Percentiles rank a stretch among this genome's conserved stretches.
phyloP scores from a whole-genome alignment of 345 rosid species.

The Cardamine occulta region DNA sequence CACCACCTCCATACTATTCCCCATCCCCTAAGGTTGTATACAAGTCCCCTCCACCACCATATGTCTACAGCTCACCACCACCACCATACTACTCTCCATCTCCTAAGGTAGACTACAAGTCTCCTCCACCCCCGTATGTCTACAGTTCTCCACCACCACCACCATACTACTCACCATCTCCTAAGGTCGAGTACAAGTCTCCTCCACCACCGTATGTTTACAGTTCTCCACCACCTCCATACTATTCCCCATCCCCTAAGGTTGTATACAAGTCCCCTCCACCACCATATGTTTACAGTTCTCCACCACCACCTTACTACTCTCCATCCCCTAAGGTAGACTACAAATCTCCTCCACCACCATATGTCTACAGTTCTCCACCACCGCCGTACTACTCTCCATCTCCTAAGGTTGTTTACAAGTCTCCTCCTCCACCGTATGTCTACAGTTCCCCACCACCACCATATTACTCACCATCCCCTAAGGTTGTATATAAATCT shows the following conservation, averaged over 20 bases:
- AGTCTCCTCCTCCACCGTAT: background rate
- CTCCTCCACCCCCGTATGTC: background rate
- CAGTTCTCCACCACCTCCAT: background rate
- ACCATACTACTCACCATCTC: background rate
- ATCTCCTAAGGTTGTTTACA: background rate
- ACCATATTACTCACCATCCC: background rate
- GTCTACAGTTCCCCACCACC: background rate
- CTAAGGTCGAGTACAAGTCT: background rate
- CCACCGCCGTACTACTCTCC: slow-evolving; percentile 18
- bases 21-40: background rate
- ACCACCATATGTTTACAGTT: background rate
- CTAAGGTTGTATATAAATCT: background rate
- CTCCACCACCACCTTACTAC: background rate
- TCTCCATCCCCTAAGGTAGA: background rate
- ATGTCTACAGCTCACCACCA: background rate
- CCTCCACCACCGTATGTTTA: background rate
- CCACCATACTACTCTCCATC: slow-evolving; percentile 1
- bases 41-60: background rate
- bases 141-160: slow-evolving; percentile 13
- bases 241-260: background rate
- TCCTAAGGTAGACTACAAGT: background rate
- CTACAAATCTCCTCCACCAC: background rate
- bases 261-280: background rate
- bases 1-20: slow-evolving; percentile 4
- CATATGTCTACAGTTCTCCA: background rate